These are phyloP conservation scores for Nicotiana tabacum DNA, from an alignment of 257 asterid species.

Conservation along the genomic window DNA sequence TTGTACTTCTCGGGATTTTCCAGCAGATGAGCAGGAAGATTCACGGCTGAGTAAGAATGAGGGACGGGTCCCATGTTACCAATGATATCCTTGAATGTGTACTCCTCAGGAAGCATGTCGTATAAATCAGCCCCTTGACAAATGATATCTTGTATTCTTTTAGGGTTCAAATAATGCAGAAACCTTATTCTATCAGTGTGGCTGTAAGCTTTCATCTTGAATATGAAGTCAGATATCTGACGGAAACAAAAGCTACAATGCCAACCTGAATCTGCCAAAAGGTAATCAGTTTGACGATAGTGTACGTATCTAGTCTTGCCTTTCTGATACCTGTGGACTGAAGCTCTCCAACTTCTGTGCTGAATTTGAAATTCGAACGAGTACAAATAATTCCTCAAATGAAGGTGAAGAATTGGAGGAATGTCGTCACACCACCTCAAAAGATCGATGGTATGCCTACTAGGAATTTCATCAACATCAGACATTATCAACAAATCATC, in stretches of 20 bases:
- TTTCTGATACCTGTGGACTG: conserved; percentile 45
- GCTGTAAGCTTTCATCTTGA: conserved; percentile 77
- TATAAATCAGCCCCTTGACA: conserved; percentile 55
- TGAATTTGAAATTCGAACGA: conserved; percentile 50
- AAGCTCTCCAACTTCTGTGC: conserved; percentile 63
- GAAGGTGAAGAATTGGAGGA: conserved; percentile 61
- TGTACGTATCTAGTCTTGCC: conserved; percentile 58
- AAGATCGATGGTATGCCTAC: conserved; percentile 54
- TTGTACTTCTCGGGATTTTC: conserved; percentile 43
- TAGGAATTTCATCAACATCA: conserved; percentile 72
- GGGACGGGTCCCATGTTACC: conserved; percentile 68
- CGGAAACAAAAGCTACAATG: conserved; percentile 79
- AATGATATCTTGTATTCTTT: conserved; percentile 54
- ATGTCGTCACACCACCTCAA: conserved; percentile 61
- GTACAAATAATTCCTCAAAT: conserved; percentile 51
- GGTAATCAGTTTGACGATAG: conserved; percentile 48
- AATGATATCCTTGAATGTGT: conserved; percentile 57
- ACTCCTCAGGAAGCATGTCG: conserved; percentile 73
- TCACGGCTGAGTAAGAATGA: conserved; percentile 52
- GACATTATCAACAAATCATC: conserved; percentile 70
- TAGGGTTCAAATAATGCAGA: conserved; percentile 45
- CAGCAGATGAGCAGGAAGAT: conserved; percentile 47
- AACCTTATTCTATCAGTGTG: conserved; percentile 55
- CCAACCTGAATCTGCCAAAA: conserved; percentile 68
- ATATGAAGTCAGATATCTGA: conserved; percentile 47